phyloP scores from a whole-genome alignment of 805 yeast genomes.

The Debaryomyces prosopidis region DNA sequence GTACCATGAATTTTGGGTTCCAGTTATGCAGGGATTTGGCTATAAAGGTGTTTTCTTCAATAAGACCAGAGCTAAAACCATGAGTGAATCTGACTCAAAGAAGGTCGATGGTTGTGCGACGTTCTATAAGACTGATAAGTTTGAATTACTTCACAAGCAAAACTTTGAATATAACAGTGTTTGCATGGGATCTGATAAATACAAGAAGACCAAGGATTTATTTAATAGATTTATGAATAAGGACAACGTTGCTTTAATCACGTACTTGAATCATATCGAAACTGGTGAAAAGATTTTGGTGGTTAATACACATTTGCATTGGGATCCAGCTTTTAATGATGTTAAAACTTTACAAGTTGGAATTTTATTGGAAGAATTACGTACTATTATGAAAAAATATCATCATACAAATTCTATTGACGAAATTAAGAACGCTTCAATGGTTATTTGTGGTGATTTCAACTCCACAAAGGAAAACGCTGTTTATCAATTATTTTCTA shows the following conservation, averaged over 20 bases:
- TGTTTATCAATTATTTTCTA: slow-evolving; percentile 84
- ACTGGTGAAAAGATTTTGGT: slow-evolving; percentile 73
- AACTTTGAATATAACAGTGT: slow-evolving; percentile 80
- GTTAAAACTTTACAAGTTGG: slow-evolving; percentile 97
- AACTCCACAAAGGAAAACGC: slow-evolving; percentile 87
- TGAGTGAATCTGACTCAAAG: slow-evolving; percentile 75
- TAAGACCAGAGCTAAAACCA: slow-evolving; percentile 90
- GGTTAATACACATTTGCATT: slow-evolving; percentile 92
- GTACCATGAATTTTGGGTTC: slow-evolving; percentile 84
- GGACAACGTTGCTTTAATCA: slow-evolving; percentile 85
- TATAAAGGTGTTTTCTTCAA: slow-evolving; percentile 81
- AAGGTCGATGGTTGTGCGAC: slow-evolving; percentile 99
- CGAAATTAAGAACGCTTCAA: slow-evolving; percentile 63
- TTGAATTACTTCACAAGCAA: slow-evolving; percentile 68
- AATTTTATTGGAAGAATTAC: slow-evolving; percentile 84
- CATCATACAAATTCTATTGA: slow-evolving; percentile 45
- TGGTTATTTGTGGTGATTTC: slow-evolving; percentile 92
- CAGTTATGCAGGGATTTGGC: slow-evolving; percentile 68
- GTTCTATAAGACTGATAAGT: slow-evolving; percentile 70
- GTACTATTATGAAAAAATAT: slow-evolving; percentile 56
- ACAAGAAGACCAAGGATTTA: slow-evolving; percentile 90
- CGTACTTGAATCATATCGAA: slow-evolving; percentile 68
- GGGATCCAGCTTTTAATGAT: slow-evolving; percentile 97
- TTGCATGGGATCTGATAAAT: slow-evolving; percentile 79
- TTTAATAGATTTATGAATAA: slow-evolving; percentile 95